These are phyloP conservation scores for Penicillium crystallinum DNA, from an alignment of 495 filamentous ascomycete species.

Conservation along the genomic window DNA sequence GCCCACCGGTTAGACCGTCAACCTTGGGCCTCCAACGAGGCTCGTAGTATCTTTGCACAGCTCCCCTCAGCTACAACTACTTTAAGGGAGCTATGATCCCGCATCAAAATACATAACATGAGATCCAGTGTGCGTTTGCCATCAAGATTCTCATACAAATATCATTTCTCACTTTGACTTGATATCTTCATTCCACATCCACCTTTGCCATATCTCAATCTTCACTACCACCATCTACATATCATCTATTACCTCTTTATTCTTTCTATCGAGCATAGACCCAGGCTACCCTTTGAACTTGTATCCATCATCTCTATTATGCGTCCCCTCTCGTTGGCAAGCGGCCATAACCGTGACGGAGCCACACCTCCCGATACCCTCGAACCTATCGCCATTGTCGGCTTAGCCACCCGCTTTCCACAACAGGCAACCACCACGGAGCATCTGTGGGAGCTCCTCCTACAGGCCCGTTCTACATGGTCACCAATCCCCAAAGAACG, in stretches of 20 bases:
- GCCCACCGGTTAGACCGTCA: not conserved
- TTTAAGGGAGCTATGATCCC: not conserved
- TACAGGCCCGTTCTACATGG: constrained; percentile 36
- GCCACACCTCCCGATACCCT: constrained; percentile 7
- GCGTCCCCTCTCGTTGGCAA: constrained; percentile 6
- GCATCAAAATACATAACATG: not conserved
- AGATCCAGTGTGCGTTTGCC: not conserved
- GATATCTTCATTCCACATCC: not conserved
- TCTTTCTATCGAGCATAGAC: not conserved
- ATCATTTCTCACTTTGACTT: not conserved
- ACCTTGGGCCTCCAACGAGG: not conserved
- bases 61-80: not conserved
- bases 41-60: not conserved
- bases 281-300: not conserved
- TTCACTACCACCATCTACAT: not conserved
- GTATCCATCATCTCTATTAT: not conserved
- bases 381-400: constrained; percentile 53
- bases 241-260: not conserved
- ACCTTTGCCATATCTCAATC: not conserved
- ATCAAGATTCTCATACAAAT: not conserved
- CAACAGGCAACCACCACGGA: constrained; percentile 47
- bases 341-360: not conserved
- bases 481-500: constrained; percentile 52
- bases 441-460: constrained; percentile 40
- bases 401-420: constrained; percentile 49